Evolutionary conservation across 2,329 filamentous ascomycete species (phyloP).

Genomic region (Fusarium multiceps): DNA sequence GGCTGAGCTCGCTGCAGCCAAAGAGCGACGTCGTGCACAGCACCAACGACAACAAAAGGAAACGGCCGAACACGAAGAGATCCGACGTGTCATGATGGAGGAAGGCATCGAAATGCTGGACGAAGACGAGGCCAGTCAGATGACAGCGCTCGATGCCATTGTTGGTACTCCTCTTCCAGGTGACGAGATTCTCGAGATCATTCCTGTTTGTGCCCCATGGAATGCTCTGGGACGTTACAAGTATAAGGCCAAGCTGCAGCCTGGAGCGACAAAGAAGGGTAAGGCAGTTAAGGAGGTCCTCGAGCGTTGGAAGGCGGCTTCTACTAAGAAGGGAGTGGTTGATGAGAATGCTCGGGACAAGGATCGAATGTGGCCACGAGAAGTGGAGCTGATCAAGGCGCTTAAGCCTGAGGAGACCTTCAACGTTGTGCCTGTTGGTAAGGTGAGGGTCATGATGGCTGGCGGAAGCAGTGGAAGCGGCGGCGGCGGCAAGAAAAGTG

Average conservation of each 20-base stretch:
- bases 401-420: slow-evolving; percentile 86
- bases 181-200: slow-evolving; percentile 80
- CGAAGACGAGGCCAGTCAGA: slow-evolving; percentile 66
- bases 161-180: slow-evolving; percentile 82
- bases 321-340: slow-evolving; percentile 66
- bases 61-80: slow-evolving; percentile 80
- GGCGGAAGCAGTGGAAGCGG: slow-evolving; percentile 53
- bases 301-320: slow-evolving; percentile 79
- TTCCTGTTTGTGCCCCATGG: slow-evolving; percentile 75
- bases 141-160: slow-evolving; percentile 73
- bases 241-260: slow-evolving; percentile 95
- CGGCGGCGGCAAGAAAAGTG: slow-evolving; percentile 54
- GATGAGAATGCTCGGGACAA: slow-evolving; percentile 70
- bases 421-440: slow-evolving; percentile 82
- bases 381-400: slow-evolving; percentile 84
- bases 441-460: slow-evolving; percentile 80
- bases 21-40: slow-evolving; percentile 80
- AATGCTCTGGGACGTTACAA: slow-evolving; percentile 76
- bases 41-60: slow-evolving; percentile 81
- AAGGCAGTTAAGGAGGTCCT: slow-evolving; percentile 93
- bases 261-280: slow-evolving; percentile 89
- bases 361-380: slow-evolving; percentile 85
- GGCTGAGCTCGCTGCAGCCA: slow-evolving; percentile 74
- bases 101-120: slow-evolving; percentile 70
- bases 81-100: slow-evolving; percentile 69